Evolutionary conservation across 768 basidiomycete genomes (phyloP).

Genomic region (Chalciporus chontae): DNA sequence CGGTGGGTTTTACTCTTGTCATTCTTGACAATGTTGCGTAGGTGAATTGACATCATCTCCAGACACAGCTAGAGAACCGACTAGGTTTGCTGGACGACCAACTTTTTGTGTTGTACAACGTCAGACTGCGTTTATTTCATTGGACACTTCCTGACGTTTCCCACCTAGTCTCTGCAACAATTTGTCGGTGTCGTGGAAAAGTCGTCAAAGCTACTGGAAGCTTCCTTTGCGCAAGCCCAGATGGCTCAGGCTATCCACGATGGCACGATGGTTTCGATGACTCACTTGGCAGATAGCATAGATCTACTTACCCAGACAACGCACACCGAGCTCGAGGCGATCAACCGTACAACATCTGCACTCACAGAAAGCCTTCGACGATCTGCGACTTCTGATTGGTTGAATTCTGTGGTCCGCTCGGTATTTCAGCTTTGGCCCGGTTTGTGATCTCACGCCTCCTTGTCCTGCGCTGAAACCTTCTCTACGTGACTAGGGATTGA

Average conservation of each 20-base stretch:
- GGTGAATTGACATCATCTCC: conserved; percentile 7
- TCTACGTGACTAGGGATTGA: conserved; percentile 10
- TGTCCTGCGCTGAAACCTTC: background rate
- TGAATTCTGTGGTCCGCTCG: conserved; percentile 12
- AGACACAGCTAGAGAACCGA: conserved; percentile 31
- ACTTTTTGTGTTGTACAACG: conserved; percentile 30
- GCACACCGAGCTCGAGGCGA: conserved; percentile 41
- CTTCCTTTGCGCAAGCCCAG: conserved; percentile 30
- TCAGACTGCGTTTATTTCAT: conserved; percentile 17
- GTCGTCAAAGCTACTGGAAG: conserved; percentile 30
- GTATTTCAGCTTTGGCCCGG: conserved; percentile 21
- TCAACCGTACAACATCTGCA: conserved; percentile 41
- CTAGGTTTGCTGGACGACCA: conserved; percentile 25
- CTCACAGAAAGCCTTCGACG: conserved; percentile 28
- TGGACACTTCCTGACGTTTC: conserved; percentile 15
- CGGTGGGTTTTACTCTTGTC: conserved; percentile 15
- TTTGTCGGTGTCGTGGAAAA: conserved; percentile 14
- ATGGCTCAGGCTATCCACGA: conserved; percentile 34
- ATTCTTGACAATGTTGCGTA: background rate
- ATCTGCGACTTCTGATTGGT: conserved; percentile 19
- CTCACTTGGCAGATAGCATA: conserved; percentile 35
- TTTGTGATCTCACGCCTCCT: conserved; percentile 13
- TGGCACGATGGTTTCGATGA: conserved; percentile 34
- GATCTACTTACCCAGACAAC: conserved; percentile 37
- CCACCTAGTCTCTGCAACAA: conserved; percentile 18